phyloP scores from a whole-genome alignment of 2,329 filamentous ascomycete species.

The Diplodia scrobiculata region DNA sequence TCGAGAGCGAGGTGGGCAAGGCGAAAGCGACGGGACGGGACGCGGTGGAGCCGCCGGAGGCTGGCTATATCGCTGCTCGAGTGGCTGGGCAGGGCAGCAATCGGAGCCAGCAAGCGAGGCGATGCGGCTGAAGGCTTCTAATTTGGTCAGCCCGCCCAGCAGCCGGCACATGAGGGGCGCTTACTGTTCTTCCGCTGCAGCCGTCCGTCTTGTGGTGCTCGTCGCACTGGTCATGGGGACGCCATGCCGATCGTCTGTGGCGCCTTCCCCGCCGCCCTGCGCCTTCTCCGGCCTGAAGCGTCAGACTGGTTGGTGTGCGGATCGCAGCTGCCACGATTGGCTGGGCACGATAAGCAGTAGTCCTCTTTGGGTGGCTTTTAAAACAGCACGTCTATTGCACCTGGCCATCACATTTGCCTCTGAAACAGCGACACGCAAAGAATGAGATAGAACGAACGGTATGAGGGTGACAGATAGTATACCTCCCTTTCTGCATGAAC shows the following conservation, averaged over 20 bases:
- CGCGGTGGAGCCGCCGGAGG: neutral
- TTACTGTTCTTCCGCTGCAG: neutral
- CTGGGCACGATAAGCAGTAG: neutral
- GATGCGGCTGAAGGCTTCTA: slow-evolving; percentile 11
- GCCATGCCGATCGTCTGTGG: neutral
- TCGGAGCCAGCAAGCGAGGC: neutral
- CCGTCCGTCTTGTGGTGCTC: neutral
- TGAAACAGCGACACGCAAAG: neutral
- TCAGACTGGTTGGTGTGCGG: neutral
- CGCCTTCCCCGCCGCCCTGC: slow-evolving; percentile 5
- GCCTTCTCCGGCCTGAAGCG: neutral
- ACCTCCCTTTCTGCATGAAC: slow-evolving; percentile 13
- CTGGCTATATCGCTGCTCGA: neutral
- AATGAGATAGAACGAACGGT: slow-evolving; percentile 1
- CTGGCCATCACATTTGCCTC: neutral
- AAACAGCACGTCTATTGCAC: neutral
- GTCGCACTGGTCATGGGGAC: slow-evolving; percentile 6
- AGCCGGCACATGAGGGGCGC: neutral
- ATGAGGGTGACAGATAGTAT: neutral
- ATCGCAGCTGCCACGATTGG: neutral
- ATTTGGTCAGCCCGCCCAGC: neutral
- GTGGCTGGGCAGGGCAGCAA: neutral
- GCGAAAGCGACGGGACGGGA: slow-evolving; percentile 6
- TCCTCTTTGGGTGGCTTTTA: neutral
- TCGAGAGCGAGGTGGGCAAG: too few relatives aligned